Base-by-base conservation (phyloP, 2,329 filamentous ascomycete species). In the Fusarium aywerte region DNA sequence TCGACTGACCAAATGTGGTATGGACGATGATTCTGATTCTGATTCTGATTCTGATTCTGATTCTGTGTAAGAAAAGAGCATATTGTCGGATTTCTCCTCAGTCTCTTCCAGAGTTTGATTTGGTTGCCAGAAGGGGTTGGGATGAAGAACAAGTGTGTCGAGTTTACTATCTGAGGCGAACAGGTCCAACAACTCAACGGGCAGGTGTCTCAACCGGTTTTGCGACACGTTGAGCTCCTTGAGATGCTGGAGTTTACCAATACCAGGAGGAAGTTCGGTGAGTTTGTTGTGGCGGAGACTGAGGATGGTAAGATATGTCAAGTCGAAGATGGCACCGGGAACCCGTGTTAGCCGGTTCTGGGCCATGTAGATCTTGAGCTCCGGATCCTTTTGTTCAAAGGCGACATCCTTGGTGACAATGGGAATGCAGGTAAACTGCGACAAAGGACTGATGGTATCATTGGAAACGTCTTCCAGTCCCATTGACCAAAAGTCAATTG, bases 241-340 rank as follows among this genome's bases (percentile, higher is more conserved):
- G 5, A 93, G 81, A 58, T 87, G 88, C 6, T 74, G 74, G 8
- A 92, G 80, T 31, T 84, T 84, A 21, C 80, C 80, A 47, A 92
- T 87, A 5, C 82, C 80, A 0, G 87, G 80, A 2, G 90, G 87
- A 4, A 93, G 77, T 70, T 90, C 85, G 0, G 78, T 79, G 15
- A 93, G 81, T 23, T 82, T 75, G 70, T 92, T 92, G 61, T 83
- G 85, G 33, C 90, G 86, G 16, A 93, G 80, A 68, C 85, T 91
- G 13, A 93, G 82, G 16, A 89, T 85, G 0, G 86, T 89, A 29
- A 92, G 79, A 68, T 87, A 80, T 21, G 87, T 79, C 4, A 92
- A 78, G 44, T 85, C 82, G 70, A 91, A 90, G 4, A 92, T 76
- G 45, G 86, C 84, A 3, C 81, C 79, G 0, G 90, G 90, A 3